Conservation (phyloP, 306 rosid genomes). For the Cucumis melo region DNA sequence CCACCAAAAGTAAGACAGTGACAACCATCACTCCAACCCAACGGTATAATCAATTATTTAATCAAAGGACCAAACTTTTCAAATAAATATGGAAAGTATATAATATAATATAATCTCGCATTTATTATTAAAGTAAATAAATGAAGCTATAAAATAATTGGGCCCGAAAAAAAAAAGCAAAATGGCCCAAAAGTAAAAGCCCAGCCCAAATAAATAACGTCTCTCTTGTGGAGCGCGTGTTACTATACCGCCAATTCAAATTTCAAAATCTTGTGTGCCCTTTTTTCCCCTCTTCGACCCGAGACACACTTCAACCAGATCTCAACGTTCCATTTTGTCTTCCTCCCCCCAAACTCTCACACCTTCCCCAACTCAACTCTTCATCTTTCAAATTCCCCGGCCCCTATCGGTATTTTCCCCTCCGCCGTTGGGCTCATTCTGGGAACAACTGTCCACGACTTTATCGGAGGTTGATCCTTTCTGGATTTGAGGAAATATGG, state of each 20-base stretch:
- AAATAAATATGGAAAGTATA: not conserved
- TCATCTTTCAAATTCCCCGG: not conserved
- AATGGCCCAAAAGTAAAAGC: not conserved
- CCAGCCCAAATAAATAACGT: constrained; percentile 3
- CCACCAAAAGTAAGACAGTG: not conserved
- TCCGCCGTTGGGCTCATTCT: not conserved
- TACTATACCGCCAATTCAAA: constrained; percentile 2
- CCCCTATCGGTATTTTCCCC: not conserved
- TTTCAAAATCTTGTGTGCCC: constrained; percentile 4
- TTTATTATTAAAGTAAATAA: not conserved
- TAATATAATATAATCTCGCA: not conserved
- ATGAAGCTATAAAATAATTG: not conserved
- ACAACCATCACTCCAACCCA: not conserved
- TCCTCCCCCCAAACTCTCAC: not conserved
- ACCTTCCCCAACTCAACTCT: not conserved
- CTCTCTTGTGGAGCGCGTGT: constrained; percentile 4
- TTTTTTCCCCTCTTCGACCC: constrained; percentile 1
- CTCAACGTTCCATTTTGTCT: constrained; percentile 4
- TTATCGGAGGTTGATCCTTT: not conserved
- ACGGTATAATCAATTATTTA: not conserved
- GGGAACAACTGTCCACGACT: not conserved
- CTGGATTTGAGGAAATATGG: constrained; percentile 25
- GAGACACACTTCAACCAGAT: not conserved
- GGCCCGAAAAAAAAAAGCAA: not conserved
- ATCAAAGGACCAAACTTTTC: not conserved